These are phyloP conservation scores for Vishniacozyma victoriae DNA, from an alignment of 768 basidiomycete genomes.

Conservation along the genomic window DNA sequence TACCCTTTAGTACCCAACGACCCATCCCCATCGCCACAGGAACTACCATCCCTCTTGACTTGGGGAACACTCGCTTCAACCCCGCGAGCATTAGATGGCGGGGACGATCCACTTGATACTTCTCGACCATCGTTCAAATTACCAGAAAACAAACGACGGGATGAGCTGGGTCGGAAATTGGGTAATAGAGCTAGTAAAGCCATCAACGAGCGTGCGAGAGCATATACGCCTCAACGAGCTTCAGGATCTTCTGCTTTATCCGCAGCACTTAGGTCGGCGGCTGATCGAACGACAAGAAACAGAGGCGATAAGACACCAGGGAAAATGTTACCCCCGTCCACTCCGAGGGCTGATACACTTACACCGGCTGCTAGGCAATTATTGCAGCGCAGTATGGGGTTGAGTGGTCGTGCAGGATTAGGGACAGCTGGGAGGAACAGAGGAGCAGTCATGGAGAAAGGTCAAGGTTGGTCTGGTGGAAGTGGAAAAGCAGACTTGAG, in stretches of 20 bases:
- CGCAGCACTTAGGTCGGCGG: slow-evolving; percentile 46
- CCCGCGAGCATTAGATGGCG: slow-evolving; percentile 64
- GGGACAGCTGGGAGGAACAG: slow-evolving; percentile 24
- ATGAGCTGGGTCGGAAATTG: slow-evolving; percentile 71
- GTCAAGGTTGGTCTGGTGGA: slow-evolving; percentile 18
- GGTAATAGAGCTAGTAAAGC: slow-evolving; percentile 75
- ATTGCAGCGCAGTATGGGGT: slow-evolving; percentile 52
- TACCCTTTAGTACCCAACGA: slow-evolving; percentile 77
- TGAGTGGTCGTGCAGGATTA: slow-evolving; percentile 10
- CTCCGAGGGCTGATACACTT: slow-evolving; percentile 69
- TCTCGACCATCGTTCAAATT: slow-evolving; percentile 59
- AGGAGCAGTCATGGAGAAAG: slow-evolving; percentile 34
- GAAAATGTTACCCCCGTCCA: slow-evolving; percentile 72
- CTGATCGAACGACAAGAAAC: slow-evolving; percentile 32
- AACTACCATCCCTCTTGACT: slow-evolving; percentile 91
- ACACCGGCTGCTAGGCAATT: slow-evolving; percentile 80
- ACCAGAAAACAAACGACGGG: slow-evolving; percentile 68
- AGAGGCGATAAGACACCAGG: slow-evolving; percentile 48
- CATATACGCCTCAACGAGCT: slow-evolving; percentile 26
- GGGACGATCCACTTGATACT: slow-evolving; percentile 50
- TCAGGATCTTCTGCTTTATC: slow-evolving; percentile 39
- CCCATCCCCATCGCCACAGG: slow-evolving; percentile 77
- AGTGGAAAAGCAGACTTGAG: background rate
- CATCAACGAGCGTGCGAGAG: slow-evolving; percentile 53
- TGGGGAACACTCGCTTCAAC: slow-evolving; percentile 92